Percentiles rank a stretch among this genome's conserved stretches.
phyloP scores from a whole-genome alignment of 116 monocot genomes.

The Cymodocea nodosa region DNA sequence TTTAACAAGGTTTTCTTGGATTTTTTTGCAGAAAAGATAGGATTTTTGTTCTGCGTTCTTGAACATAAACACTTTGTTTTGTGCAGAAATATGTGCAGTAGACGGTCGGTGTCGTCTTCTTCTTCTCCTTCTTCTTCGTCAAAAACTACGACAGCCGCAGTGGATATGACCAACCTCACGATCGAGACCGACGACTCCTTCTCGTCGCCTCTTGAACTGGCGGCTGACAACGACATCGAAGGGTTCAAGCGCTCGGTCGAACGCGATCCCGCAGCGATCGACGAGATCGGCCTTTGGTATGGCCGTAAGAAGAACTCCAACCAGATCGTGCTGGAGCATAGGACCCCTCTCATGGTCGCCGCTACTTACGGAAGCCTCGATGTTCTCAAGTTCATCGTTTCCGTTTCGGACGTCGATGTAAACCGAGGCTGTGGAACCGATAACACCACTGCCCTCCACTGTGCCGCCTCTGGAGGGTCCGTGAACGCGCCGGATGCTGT shows the following conservation, averaged over 20 bases:
- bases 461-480: conserved; percentile 67
- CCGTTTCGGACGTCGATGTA: conserved; percentile 23
- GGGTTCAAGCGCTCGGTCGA: conserved; percentile 24
- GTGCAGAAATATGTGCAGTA: too few relatives aligned
- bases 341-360: conserved; percentile 80
- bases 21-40: too few relatives aligned
- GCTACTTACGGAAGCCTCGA: conserved; percentile 63
- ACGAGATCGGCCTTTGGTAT: conserved; percentile 60
- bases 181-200: conserved; percentile 24
- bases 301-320: conserved; percentile 35
- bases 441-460: conserved; percentile 63
- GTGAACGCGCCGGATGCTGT: conserved; percentile 34
- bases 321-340: conserved; percentile 36
- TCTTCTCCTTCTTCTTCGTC: neutral
- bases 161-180: conserved; percentile 18
- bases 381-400: conserved; percentile 33
- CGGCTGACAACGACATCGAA: conserved; percentile 58
- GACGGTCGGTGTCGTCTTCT: too few relatives aligned
- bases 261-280: conserved; percentile 24
- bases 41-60: too few relatives aligned
- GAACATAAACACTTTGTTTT: too few relatives aligned
- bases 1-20: too few relatives aligned
- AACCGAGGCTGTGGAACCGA: conserved; percentile 35
- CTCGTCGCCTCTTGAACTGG: conserved; percentile 52
- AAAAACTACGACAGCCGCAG: neutral